Conservation (phyloP, 139 green algal species). For the Raphidocelis subcapitata region DNA sequence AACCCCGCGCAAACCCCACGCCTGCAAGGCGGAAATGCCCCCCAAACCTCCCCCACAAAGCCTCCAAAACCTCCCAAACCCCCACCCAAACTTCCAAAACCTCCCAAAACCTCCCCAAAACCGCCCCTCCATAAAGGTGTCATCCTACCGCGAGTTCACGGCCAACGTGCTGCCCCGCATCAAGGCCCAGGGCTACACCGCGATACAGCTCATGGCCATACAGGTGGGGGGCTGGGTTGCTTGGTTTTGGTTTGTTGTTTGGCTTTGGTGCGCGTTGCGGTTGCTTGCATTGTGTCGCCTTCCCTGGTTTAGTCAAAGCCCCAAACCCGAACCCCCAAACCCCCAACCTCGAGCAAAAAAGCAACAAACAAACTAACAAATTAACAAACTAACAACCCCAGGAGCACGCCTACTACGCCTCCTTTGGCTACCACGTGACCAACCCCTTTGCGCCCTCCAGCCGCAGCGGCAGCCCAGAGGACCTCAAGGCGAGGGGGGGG, state of each 20-base stretch:
- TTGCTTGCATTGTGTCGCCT: neutral
- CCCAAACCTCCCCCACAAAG: too few relatives aligned
- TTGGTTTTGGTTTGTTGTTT: too few relatives aligned
- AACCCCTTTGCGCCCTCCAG: conserved; percentile 85
- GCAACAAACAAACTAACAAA: neutral
- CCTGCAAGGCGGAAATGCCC: too few relatives aligned
- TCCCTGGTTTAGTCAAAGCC: too few relatives aligned
- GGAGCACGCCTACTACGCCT: conserved; percentile 95
- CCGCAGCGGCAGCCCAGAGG: conserved; percentile 59
- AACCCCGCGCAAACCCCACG: too few relatives aligned
- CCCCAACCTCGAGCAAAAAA: too few relatives aligned
- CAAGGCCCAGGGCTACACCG: conserved; percentile 82
- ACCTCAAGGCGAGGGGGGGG: conserved; percentile 86
- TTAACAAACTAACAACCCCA: conserved; percentile 12
- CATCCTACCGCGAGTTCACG: neutral
- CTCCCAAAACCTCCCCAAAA: too few relatives aligned
- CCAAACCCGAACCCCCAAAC: too few relatives aligned
- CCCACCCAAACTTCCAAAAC: too few relatives aligned
- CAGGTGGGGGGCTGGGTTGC: conserved; percentile 32
- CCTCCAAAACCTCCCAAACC: too few relatives aligned
- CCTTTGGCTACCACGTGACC: conserved; percentile 95
- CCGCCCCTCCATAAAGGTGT: too few relatives aligned
- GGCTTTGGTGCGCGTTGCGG: neutral
- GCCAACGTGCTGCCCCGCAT: conserved; percentile 83
- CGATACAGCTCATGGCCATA: conserved; percentile 91